Evolutionary conservation across 2,329 filamentous ascomycete genomes (phyloP).

Genomic region (Sarocladium brachiariae): DNA sequence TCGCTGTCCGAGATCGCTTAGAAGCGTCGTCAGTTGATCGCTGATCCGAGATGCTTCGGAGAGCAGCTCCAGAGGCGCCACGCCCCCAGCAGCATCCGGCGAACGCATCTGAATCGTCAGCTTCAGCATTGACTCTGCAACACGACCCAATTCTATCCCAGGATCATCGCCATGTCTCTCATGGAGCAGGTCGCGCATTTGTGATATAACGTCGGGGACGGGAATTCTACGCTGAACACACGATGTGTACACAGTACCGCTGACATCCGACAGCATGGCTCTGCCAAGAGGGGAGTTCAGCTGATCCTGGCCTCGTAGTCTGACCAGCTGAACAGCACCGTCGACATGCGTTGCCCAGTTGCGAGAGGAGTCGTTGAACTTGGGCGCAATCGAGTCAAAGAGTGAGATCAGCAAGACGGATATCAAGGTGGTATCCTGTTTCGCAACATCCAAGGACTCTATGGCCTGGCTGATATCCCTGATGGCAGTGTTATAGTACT

Average conservation of each 20-base stretch:
- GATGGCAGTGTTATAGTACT: neutral
- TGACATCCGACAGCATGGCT: neutral
- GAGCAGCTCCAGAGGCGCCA: neutral
- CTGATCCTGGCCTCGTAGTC: neutral
- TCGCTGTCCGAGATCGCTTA: conserved; percentile 62
- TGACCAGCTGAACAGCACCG: neutral
- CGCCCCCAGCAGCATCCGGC: neutral
- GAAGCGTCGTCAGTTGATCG: conserved; percentile 78
- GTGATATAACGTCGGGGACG: neutral
- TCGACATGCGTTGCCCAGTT: neutral
- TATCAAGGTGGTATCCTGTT: neutral
- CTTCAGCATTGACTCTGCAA: neutral
- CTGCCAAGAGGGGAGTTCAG: neutral
- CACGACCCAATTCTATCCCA: neutral
- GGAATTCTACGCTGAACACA: neutral
- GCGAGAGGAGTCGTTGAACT: neutral
- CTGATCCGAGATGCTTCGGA: conserved; percentile 17
- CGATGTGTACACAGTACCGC: neutral
- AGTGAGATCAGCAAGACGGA: neutral
- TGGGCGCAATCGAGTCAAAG: neutral
- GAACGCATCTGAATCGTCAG: neutral
- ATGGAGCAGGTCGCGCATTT: neutral
- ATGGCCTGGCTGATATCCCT: neutral
- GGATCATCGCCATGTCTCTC: neutral
- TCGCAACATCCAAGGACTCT: neutral